Evolutionary conservation across 768 basidiomycete genomes (phyloP), one percentile per base, ranked within the genome.

Genomic region (Chalciporus piperatus): DNA sequence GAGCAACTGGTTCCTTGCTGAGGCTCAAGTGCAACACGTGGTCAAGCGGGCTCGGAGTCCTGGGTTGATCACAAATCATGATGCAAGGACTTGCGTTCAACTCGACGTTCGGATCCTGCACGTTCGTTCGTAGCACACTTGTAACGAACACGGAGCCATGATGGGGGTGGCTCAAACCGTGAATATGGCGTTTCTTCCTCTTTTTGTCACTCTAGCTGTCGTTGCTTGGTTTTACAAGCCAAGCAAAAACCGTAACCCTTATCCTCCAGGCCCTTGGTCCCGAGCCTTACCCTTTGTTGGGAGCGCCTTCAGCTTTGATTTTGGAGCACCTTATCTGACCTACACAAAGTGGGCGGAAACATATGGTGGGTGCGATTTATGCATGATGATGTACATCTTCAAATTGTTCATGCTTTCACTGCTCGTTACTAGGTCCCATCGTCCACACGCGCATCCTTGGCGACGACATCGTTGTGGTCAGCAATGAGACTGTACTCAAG

Each of bases 221-320:
- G 28, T 3, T 16, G 27, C 16, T n/a, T 48, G 47, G 47, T 22
- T 48, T 9, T 16, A 16, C 47, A 11, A 32, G 47, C 47, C 27
- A 14, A 48, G 22, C 7, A 22, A 27, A 5, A 17, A 41, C 28
- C 35, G n/a, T 10, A 30, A 41, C 10, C 27, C 28, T 41, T 32
- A 48, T 22, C 47, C 47, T n/a, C 47, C 47, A 3, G 47, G 47
- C 3, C 47, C 47, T 22, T 48, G 47, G 47, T 40, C 47, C 20
- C 47, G 39, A 41, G 20, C 6, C 27, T 22, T 48, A 30, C 47
- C 47, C 8, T 41, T 48, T 12, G 22, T 48, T 17, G 47, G 47
- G 11, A 48, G 47, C 11, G 39, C 39, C 4, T 11, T 40, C n/a
- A n/a, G 6, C 28, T 48, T 48, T 41, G 47, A 48, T 32, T 48